Percentiles rank a stretch among this genome's conserved stretches.
phyloP scores from a whole-genome alignment of 2,329 filamentous ascomycete genomes.

The Pezicula carpinea region DNA sequence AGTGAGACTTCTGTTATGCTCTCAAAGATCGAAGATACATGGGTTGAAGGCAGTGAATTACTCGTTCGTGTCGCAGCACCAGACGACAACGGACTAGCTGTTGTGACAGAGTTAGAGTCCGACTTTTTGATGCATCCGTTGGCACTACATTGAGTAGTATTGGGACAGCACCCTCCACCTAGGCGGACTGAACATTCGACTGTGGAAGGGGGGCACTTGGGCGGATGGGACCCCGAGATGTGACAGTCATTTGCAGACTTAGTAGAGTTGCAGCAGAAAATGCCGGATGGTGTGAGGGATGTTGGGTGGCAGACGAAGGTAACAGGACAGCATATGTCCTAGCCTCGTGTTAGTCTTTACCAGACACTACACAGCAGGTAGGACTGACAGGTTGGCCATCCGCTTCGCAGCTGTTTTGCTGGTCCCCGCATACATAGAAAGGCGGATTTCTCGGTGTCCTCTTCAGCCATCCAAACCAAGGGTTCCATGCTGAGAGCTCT shows the following conservation, averaged over 20 bases:
- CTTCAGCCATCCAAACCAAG: background rate
- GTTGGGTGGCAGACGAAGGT: slow-evolving; percentile 18
- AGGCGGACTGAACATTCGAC: slow-evolving; percentile 20
- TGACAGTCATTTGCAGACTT: slow-evolving; percentile 12
- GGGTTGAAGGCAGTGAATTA: background rate
- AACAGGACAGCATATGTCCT: slow-evolving; percentile 27
- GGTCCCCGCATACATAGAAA: slow-evolving; percentile 26
- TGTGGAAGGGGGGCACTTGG: slow-evolving; percentile 16
- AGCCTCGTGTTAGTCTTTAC: background rate
- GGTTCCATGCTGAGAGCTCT: slow-evolving; percentile 1
- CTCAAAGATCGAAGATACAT: background rate
- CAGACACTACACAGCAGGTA: background rate
- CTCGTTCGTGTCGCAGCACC: background rate
- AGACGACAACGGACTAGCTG: slow-evolving; percentile 4
- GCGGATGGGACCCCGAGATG: slow-evolving; percentile 12
- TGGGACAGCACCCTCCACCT: slow-evolving; percentile 24
- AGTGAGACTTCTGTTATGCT: background rate
- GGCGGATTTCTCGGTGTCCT: slow-evolving; percentile 12
- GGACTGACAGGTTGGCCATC: slow-evolving; percentile 21
- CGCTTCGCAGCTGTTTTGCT: slow-evolving; percentile 23
- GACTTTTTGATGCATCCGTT: slow-evolving; percentile 20
- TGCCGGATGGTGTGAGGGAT: slow-evolving; percentile 17
- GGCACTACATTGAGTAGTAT: slow-evolving; percentile 12
- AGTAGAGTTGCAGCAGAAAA: slow-evolving; percentile 25
- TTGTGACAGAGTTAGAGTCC: background rate